Evolutionary conservation across 192 early-diverging fungal genomes (phyloP).

Genomic region (Spizellomyces punctatus): DNA sequence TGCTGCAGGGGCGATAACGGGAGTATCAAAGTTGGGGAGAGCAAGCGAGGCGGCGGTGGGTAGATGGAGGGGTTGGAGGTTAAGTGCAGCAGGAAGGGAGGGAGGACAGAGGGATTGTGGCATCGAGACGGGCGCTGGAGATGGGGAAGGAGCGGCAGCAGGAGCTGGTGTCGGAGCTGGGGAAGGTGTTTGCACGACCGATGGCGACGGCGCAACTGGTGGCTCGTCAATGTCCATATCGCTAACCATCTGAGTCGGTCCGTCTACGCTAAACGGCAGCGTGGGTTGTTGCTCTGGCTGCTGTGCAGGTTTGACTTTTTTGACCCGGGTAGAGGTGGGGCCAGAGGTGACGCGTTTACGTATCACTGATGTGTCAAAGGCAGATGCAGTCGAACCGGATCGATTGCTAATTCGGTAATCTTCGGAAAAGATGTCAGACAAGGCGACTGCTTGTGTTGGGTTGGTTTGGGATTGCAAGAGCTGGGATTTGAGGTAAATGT

Average conservation of each 20-base stretch:
- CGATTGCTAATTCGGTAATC: constrained; percentile 35
- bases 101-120: not conserved
- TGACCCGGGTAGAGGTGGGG: constrained; percentile 22
- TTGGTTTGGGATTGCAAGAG: constrained; percentile 5
- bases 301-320: constrained; percentile 25
- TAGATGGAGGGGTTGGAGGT: constrained; percentile 3
- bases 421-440: constrained; percentile 42
- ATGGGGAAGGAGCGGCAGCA: not conserved
- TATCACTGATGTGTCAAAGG: constrained; percentile 45
- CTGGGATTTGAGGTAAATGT: constrained; percentile 39
- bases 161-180: not conserved
- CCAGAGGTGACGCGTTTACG: constrained; percentile 31
- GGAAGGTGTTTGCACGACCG: not conserved
- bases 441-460: constrained; percentile 27
- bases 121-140: not conserved
- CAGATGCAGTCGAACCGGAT: constrained; percentile 24
- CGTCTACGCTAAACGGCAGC: constrained; percentile 42
- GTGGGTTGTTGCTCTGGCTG: constrained; percentile 30
- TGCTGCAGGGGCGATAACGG: not conserved
- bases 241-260: constrained; percentile 33
- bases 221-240: constrained; percentile 47
- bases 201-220: constrained; percentile 1
- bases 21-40: not conserved
- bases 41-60: not conserved
- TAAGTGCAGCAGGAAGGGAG: constrained; percentile 26